Base-by-base conservation (phyloP, 2,329 filamentous ascomycete species). In the Pleochaeta shiraiana region DNA sequence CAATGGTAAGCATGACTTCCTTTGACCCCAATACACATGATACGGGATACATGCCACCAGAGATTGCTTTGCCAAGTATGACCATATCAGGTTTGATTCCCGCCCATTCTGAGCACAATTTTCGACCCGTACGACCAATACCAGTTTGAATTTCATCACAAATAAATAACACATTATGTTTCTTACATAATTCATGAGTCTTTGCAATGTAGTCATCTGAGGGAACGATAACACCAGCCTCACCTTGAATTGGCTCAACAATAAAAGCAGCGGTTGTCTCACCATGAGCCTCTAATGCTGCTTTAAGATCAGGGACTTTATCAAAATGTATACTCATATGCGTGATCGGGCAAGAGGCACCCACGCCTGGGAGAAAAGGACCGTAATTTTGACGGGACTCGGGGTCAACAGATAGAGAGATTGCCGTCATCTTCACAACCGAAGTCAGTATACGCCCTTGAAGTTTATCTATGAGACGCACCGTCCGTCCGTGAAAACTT, bases 71-170 rank as follows among this genome's bases (percentile, higher is more conserved):
- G 73, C 93, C 93, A 37, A 98, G 84, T 60, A 95, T 86, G 28
- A 98, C 87, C 72, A 98, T 81, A 74, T 98, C 93, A 45, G 92
- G 93, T 79, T 92, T 95, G 79, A 98, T 90, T 70, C 86, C 88
- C 65, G 88, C 86, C 91, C 93, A 97, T 76, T 98, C 84, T 72
- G 88, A 87, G 80, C 90, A 95, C 64, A 98, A 84, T 78, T 98
- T 87, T 72, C 87, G 88, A 64, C 93, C 93, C 21, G 93, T 98
- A 68, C 93, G 86, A 64, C 90, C 93, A 73, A 98, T 95, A 69
- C 92, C 92, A 4, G 93, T 98, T 77, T 98, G 93, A 71, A 98
- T 96, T 80, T 98, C 93, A 74, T 98, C 93, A 75, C 89, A 95
- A 75, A 98, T 97, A 73, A 98, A 78, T 60, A 98, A 83, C 45